Base-by-base conservation (phyloP, 306 rosid genomes). In the Prunus mume region DNA sequence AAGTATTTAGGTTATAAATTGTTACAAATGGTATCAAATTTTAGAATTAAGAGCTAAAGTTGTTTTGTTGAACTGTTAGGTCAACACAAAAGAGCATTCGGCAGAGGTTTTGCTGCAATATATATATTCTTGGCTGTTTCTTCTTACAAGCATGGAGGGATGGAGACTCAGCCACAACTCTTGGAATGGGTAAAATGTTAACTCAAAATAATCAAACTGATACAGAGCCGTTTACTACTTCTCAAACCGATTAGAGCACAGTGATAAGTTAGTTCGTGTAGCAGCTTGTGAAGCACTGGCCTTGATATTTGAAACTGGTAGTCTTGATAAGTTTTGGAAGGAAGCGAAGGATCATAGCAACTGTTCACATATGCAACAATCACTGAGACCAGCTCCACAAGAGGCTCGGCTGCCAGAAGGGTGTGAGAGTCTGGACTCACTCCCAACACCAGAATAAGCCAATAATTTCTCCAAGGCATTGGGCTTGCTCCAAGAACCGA, bases 61-160 rank as follows among this genome's bases (percentile, higher is more conserved):
- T 17, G 10, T 41, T 71, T 50, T 69, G 5, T 54, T 54, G 38
- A 68, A 22, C 61, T 19, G 4, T 74, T 62, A 85, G 86, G 66
- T 46, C n/a, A n/a, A 13, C 32, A 55, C 41, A 12, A 73, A 55
- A 20, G 60, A 79, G 54, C 76, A 25, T 46, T 41, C 54, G 3
- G 69, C 78, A 19, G 60, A 64, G 3, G 57, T 72, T 6, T 80
- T 68, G 82, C 81, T 2, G 83, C 83, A 52, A 51, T 75, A 41
- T 70, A 51, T 75, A 41, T 70, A 73, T 25, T 32, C 86, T 77
- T 86, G 89, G 89, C 43, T 68, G 20, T 83, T 86, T 63, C 82
- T 86, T 51, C 77, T 80, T 46, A 34, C 89, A 64, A 47, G 64
- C 17, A 22, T 61, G 52, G 80, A 79, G 43, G 72, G 78, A 50